phyloP scores from a whole-genome alignment of 2,329 filamentous ascomycete species.

The Epichloe sibirici region DNA sequence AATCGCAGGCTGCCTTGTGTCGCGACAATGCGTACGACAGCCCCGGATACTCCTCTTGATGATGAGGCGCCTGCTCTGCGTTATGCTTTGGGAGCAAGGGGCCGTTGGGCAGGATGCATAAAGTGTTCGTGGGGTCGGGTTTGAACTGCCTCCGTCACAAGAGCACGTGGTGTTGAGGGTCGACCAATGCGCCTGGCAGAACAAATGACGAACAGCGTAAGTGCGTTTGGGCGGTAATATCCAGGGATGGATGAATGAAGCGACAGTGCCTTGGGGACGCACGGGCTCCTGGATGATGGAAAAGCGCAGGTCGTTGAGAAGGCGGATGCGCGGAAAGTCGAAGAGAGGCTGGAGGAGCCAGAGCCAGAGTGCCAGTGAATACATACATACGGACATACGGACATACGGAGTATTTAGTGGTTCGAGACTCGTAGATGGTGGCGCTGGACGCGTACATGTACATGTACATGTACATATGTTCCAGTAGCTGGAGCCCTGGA shows the following conservation, averaged over 20 bases:
- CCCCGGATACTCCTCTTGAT: not conserved
- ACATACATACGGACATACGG: too few relatives aligned
- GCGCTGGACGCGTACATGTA: not conserved
- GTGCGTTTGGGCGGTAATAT: not conserved
- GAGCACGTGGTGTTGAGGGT: not conserved
- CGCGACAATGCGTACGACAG: not conserved
- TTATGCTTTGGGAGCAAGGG: not conserved
- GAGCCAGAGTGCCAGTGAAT: not conserved
- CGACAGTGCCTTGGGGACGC: not conserved
- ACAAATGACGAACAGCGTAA: slow-evolving; percentile 1
- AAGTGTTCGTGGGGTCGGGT: slow-evolving; percentile 1
- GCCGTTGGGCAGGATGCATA: not conserved
- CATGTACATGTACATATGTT: too few relatives aligned
- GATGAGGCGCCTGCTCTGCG: not conserved
- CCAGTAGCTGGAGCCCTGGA: too few relatives aligned
- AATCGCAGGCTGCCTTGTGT: not conserved
- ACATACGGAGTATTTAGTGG: not conserved
- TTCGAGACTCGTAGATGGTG: not conserved
- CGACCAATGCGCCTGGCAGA: not conserved
- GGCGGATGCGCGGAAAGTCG: not conserved
- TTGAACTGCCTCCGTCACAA: slow-evolving; percentile 1
- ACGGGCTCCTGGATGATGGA: not conserved
- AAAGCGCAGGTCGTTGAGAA: not conserved
- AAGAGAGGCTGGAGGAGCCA: too few relatives aligned
- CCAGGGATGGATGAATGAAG: not conserved